Evolutionary conservation across 768 basidiomycete species (phyloP), one percentile per base, ranked within the genome.

Genomic region (Lanmaoa rubissima): DNA sequence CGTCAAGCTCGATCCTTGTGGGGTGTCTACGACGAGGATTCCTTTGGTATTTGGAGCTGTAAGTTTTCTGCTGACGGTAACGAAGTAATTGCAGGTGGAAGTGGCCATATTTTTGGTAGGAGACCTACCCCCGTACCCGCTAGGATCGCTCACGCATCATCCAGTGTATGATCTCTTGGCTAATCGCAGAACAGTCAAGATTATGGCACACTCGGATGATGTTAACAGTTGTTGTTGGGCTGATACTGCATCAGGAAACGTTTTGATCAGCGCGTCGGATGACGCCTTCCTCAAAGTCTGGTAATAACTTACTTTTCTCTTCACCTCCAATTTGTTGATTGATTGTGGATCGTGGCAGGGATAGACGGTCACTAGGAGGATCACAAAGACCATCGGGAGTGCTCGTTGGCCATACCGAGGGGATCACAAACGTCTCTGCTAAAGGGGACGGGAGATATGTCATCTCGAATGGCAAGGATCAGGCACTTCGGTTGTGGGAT

Each of bases 151-250:
- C 54, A 50, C 21, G 36, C 34, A 48, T 41, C 47, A 19, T 58
- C 50, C 21, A 94, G 94, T 98, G 2, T 98, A 98, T 66, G 97
- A 99, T 74, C 81, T 99, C 44, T 72, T 92, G 57, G 85, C 88
- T 5, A 80, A 91, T 62, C 78, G 80, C 60, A 80, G 93, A 58
- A 88, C 88, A 1, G 86, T 98, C 28, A 90, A 87, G 64, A 94
- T 99, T 17, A 62, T 73, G n/a, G 97, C 93, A 0, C 97, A 99
- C 67, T 69, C 74, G 2, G 88, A 92, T 68, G 97, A 99, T 69
- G 90, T 98, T 41, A 99, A 99, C 65, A 92, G 92, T 66, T 86
- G 94, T 73, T 94, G 91, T 68, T 99, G 95, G 87, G 97, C 97
- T 0, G 95, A 98, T 67, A 87, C 87, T 12, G 82, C 84, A 3